Conservation (phyloP, 495 filamentous ascomycete genomes). For the Hypoxylon subgilvum region DNA sequence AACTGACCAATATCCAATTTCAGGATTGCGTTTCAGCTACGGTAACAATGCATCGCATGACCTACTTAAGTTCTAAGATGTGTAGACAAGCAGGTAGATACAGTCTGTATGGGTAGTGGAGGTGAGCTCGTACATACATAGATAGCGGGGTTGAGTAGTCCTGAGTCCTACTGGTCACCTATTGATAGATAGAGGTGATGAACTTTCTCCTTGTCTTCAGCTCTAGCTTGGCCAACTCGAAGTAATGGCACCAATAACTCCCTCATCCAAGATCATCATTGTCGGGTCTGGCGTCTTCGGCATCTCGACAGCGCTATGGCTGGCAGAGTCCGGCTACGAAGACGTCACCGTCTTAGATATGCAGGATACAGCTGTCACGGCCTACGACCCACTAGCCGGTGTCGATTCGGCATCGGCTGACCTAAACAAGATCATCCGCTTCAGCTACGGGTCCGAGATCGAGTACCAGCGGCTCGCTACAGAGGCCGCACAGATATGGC, state of each 20-base stretch:
- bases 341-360: constrained; percentile 53
- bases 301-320: constrained; percentile 48
- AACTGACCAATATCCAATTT: too few species aligned
- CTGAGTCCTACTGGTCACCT: too few species aligned
- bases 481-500: constrained; percentile 48
- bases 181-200: neutral
- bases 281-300: constrained; percentile 57
- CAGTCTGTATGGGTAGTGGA: neutral
- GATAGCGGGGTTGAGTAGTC: constrained; percentile 12
- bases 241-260: constrained; percentile 14
- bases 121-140: neutral
- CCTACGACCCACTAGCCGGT: constrained; percentile 28
- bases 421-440: constrained; percentile 54
- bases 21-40: too few species aligned
- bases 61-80: too few species aligned
- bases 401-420: constrained; percentile 40
- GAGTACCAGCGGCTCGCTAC: constrained; percentile 53
- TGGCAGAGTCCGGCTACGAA: constrained; percentile 48
- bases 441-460: constrained; percentile 48
- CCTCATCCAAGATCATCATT: constrained; percentile 45
- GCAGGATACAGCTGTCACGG: constrained; percentile 37
- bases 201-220: neutral
- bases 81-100: too few species aligned
- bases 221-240: neutral
- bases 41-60: too few species aligned